A percentile compares a stretch with the other conserved stretches of the same genome.
These are phyloP conservation scores for Lyophyllum shimeji DNA, from an alignment of 768 basidiomycete genomes.

Conservation along the genomic window DNA sequence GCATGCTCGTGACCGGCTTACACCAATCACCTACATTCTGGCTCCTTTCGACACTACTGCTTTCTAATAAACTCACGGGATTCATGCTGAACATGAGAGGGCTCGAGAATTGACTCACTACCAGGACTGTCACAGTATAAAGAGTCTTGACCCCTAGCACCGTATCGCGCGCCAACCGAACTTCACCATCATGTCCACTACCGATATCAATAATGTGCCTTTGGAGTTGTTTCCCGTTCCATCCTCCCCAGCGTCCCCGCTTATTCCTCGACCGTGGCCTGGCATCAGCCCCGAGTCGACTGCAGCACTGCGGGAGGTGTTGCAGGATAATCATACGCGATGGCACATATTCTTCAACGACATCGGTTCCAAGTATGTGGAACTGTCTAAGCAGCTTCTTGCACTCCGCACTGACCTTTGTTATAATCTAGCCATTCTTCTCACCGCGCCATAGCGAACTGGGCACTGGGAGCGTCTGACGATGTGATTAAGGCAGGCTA, in stretches of 20 bases:
- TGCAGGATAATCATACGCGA: conserved; percentile 49
- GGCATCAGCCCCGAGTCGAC: conserved; percentile 37
- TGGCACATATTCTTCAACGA: conserved; percentile 55
- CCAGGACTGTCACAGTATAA: too few species aligned
- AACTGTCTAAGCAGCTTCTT: too few species aligned
- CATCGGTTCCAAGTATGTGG: conserved; percentile 12
- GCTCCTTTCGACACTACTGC: too few species aligned
- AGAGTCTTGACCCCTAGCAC: too few species aligned
- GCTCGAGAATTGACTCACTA: too few species aligned
- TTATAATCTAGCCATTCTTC: conserved; percentile 23
- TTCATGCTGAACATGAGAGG: too few species aligned
- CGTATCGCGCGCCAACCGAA: too few species aligned
- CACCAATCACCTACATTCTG: too few species aligned
- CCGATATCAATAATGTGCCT: too few species aligned
- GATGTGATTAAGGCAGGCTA: conserved; percentile 37
- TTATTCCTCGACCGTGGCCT: conserved; percentile 30
- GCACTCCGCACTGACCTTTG: conserved; percentile 40
- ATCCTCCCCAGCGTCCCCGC: conserved; percentile 23
- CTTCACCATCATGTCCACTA: too few species aligned
- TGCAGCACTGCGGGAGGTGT: conserved; percentile 26
- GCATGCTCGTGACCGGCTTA: too few species aligned
- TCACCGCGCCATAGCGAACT: conserved; percentile 29
- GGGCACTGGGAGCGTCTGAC: conserved; percentile 26
- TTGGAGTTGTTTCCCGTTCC: conserved; percentile 33
- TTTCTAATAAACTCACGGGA: too few species aligned